Evolutionary conservation across 1,284 basidiomycete species (phyloP), one percentile per base, ranked within the genome.

Genomic region (Austroboletus novae-zelandiae): DNA sequence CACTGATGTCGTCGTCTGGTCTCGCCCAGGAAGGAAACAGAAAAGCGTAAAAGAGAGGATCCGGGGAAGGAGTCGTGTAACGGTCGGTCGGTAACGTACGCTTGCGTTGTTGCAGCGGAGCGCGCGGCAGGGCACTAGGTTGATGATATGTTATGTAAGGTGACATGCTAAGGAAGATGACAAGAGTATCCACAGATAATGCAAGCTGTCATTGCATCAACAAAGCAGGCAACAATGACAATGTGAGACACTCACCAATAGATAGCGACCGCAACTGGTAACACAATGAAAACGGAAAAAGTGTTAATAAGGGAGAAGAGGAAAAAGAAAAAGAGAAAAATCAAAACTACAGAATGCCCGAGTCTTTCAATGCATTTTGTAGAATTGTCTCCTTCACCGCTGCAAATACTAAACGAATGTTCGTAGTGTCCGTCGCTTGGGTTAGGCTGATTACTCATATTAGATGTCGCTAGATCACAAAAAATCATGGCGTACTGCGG

Each of bases 331-430:
- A 25, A 20, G 27, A 43, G 1, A 17, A 40, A 9, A 41, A 11
- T 11, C 15, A 34, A 46, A 9, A 35, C 50, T 66, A 70, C 50
- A 91, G 78, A 57, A 91, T 91, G 43, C 89, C 89, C 0, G 87
- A 89, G 60, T 92, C 90, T 64, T 89, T 87, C 17, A 92, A 73
- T 1, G 90, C 89, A 63, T 93, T 93, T 71, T 94, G 91, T 53
- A 96, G 67, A 55, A 97, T 95, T n/a, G 94, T 96, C 75, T 98
- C 96, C 74, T 98, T 98, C 55, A 98, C 94, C 0, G 95, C 94
- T 0, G 94, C 94, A 61, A 98, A 98, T 9, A 98, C 94, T 0
- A 98, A 80, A 57, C 91, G 81, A 55, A 98, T 85, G 65, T 90
- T 90, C 6, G 78, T 78, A 23, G 86, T 90, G 65, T 91, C 89